Conservation (phyloP, 257 asterid species). For the Solanum stenotomum region DNA sequence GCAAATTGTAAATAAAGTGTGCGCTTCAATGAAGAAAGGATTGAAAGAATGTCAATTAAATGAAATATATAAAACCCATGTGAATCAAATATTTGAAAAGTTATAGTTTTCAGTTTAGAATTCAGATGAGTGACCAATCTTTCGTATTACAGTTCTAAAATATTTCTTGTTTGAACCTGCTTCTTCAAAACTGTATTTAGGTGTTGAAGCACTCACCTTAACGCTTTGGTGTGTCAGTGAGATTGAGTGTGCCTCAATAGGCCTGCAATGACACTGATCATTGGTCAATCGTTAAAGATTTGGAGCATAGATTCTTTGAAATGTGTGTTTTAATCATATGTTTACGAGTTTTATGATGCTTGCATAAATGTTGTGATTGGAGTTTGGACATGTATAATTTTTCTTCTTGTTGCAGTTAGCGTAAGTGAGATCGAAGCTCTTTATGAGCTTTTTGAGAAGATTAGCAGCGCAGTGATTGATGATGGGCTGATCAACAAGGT, state of each 20-base stretch:
- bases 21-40: neutral
- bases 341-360: neutral
- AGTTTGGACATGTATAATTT: neutral
- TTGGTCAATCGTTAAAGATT: neutral
- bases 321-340: neutral
- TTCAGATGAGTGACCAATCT: neutral
- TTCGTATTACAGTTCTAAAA: neutral
- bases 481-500: constrained; percentile 90
- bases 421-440: constrained; percentile 85
- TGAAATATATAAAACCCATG: neutral
- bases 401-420: constrained; percentile 44
- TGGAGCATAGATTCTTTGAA: neutral
- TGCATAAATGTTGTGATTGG: neutral
- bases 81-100: neutral
- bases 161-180: neutral
- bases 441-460: constrained; percentile 72
- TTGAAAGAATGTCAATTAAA: neutral
- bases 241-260: neutral
- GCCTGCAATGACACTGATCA: neutral
- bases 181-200: neutral
- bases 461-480: constrained; percentile 78
- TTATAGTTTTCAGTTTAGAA: neutral
- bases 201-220: neutral
- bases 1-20: neutral
- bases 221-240: neutral